These are phyloP conservation scores for Leishmania martiniquensis DNA, from an alignment of 208 protist genomes.

Conservation along the genomic window DNA sequence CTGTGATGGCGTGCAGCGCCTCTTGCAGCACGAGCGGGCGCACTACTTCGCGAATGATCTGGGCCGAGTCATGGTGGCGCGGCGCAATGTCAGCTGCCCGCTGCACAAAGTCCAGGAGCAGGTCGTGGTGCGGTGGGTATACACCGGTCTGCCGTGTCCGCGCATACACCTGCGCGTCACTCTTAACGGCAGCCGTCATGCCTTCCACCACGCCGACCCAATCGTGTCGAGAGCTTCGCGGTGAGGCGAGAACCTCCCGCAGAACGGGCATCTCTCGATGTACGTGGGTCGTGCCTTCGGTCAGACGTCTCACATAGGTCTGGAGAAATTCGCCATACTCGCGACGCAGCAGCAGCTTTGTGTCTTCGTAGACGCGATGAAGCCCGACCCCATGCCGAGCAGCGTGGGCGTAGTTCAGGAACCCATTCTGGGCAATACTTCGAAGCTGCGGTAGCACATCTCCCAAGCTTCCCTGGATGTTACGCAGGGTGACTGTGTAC, in stretches of 20 bases:
- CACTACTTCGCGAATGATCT: conserved; percentile 73
- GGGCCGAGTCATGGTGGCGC: conserved; percentile 67
- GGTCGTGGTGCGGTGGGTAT: conserved; percentile 72
- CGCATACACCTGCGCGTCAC: conserved; percentile 45
- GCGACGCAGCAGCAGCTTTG: conserved; percentile 63
- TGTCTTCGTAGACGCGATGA: conserved; percentile 60
- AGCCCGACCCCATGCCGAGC: conserved; percentile 71
- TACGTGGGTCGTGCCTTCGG: conserved; percentile 64
- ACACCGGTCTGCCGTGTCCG: conserved; percentile 57
- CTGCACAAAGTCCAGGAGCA: conserved; percentile 77
- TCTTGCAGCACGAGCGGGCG: conserved; percentile 64
- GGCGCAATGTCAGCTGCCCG: conserved; percentile 53
- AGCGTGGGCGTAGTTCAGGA: conserved; percentile 82
- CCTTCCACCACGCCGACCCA: conserved; percentile 44
- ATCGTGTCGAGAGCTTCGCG: conserved; percentile 31
- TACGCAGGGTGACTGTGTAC: conserved; percentile 76
- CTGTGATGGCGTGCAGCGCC: conserved; percentile 65
- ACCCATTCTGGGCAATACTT: conserved; percentile 41
- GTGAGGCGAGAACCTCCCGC: conserved; percentile 46
- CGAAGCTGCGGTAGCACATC: conserved; percentile 74
- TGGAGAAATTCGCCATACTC: conserved; percentile 67
- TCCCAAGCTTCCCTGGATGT: conserved; percentile 56
- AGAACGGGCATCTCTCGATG: conserved; percentile 62
- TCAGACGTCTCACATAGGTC: conserved; percentile 51
- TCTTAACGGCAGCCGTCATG: conserved; percentile 42